These are phyloP conservation scores for Saccharomycopsis sp. DNA, from an alignment of 805 yeast species.

Conservation along the genomic window DNA sequence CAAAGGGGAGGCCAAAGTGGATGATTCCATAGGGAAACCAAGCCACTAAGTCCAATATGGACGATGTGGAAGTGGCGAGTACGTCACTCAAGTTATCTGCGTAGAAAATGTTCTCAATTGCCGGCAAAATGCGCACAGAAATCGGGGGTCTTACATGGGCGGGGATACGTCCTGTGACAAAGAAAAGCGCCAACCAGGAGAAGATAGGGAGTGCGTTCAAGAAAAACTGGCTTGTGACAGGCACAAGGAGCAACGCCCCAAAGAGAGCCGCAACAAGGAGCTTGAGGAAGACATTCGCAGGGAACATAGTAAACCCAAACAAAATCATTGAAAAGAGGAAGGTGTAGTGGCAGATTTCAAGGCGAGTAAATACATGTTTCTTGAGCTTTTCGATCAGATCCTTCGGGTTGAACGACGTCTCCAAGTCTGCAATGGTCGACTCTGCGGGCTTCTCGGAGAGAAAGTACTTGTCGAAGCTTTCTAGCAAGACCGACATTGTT, in stretches of 20 bases:
- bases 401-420: conserved; percentile 41
- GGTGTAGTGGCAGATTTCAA: conserved; percentile 48
- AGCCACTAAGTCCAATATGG: conserved; percentile 72
- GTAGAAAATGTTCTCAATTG: conserved; percentile 83
- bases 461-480: conserved; percentile 40
- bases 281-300: conserved; percentile 41
- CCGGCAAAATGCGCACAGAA: conserved; percentile 80
- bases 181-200: conserved; percentile 80
- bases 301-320: conserved; percentile 52
- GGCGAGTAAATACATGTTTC: conserved; percentile 35
- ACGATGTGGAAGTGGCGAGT: conserved; percentile 64
- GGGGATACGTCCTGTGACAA: conserved; percentile 69
- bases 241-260: conserved; percentile 48
- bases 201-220: conserved; percentile 75
- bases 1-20: conserved; percentile 84
- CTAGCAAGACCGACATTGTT: conserved; percentile 15
- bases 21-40: conserved; percentile 93
- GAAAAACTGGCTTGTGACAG: conserved; percentile 78
- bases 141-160: conserved; percentile 78
- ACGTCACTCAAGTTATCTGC: conserved; percentile 86
- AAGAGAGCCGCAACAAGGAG: conserved; percentile 32
- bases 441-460: conserved; percentile 47
- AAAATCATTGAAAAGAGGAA: conserved; percentile 45
- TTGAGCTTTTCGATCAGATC: conserved; percentile 37
- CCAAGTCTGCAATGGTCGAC: conserved; percentile 40